Evolutionary conservation across 108 stramenopile genomes (phyloP), one percentile per base, ranked within the genome.

Genomic region (Pseudonitzschia multiseries): DNA sequence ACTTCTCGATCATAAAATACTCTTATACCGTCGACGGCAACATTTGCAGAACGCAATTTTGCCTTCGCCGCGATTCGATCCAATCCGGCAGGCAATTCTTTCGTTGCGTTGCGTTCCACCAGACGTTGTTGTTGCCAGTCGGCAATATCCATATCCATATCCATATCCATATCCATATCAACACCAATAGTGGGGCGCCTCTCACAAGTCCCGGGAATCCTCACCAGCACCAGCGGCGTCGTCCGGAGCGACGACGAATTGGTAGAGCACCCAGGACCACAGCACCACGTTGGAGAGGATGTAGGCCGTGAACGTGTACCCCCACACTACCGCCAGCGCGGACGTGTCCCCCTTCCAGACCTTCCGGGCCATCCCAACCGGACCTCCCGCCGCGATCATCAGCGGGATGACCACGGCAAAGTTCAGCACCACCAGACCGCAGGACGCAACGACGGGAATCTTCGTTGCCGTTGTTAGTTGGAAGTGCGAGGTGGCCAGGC

Each of bases 341-440:
- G 51, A 31, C 0, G 27, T 64, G 29, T 59, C 57, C 4, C 29
- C 26, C 50, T n/a, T 51, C 2, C 1, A 9, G 1, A 42, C 53
- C 17, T 36, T 28, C 32, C 21, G 14, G 24, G 73, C 73, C 9
- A 74, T n/a, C 17, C 36, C 48, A 2, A 13, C 24, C 10, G 53
- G 28, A 9, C 54, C 50, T 65, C 26, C 28, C 42, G 20, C 31
- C 0, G 57, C 21, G 4, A 67, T 28, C 3, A 67, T 57, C 21
- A 74, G 3, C 15, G 29, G 50, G 8, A 74, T 10, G 3, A 64
- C 73, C n/a, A 67, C 22, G 14, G 48, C 28, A 46, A 57, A 74
- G 51, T 74, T 74, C 3, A 74, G 10, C 9, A 74, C 21, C 44
- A 74, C 73, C n/a, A 74, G n/a, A 10, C 51, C 65, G 9, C 21